A percentile compares a stretch with the other conserved stretches of the same genome.
phyloP scores from a whole-genome alignment of 371 early-diverging fungal species.

The Cladochytrium tenue region DNA sequence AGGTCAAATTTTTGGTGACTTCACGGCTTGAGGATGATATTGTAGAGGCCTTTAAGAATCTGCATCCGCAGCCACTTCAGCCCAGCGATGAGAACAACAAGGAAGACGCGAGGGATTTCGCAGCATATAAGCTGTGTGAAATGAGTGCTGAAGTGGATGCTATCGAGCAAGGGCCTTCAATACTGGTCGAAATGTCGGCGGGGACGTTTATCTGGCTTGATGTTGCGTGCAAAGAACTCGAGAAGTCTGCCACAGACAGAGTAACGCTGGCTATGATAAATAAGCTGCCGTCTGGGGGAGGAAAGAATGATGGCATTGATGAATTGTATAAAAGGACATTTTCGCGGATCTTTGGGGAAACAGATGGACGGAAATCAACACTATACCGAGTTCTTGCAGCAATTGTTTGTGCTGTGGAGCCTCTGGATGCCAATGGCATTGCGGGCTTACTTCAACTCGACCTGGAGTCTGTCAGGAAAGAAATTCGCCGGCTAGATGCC shows the following conservation, averaged over 20 bases:
- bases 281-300: neutral
- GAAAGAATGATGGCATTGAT: neutral
- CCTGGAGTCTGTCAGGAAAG: no score
- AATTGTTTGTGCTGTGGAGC: no score
- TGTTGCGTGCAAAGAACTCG: slow-evolving; percentile 14
- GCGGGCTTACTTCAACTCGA: no score
- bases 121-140: slow-evolving; percentile 1
- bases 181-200: slow-evolving; percentile 13
- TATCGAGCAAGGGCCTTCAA: slow-evolving; percentile 2
- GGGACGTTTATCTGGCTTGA: slow-evolving; percentile 26
- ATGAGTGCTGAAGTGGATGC: neutral
- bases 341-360: slow-evolving; percentile 1
- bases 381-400: no score
- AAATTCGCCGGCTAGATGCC: no score
- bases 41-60: slow-evolving; percentile 9
- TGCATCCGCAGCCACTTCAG: slow-evolving; percentile 4
- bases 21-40: slow-evolving; percentile 25
- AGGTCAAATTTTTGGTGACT: slow-evolving; percentile 23
- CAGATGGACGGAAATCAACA: no score
- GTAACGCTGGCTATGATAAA: slow-evolving; percentile 6
- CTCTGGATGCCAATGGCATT: no score
- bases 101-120: slow-evolving; percentile 7
- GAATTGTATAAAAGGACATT: slow-evolving; percentile 14
- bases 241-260: neutral
- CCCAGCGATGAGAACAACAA: slow-evolving; percentile 15